Base-by-base conservation (phyloP, 352 stramenopile genomes). In the Phytophthora cryptogea region DNA sequence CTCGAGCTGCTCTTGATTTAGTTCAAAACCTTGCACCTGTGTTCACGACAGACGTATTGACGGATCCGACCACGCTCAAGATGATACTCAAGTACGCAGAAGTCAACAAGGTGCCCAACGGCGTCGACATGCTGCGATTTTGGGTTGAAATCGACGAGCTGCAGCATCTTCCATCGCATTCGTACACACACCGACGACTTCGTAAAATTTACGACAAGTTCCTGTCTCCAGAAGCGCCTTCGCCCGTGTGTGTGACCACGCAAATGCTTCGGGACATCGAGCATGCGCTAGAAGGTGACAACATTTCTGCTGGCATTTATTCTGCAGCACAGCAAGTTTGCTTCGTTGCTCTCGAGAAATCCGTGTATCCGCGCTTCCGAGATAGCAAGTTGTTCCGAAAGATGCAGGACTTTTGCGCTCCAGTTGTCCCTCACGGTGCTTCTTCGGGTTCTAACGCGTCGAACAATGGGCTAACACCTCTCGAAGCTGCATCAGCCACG, bases 161-260 rank as follows among this genome's bases (percentile, higher is more conserved):
- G 31, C 76, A 87, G 47, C 66, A 85, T 41, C 57, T 94, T 11
- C 82, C 84, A 20, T 90, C 80, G 14, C 80, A 90, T 31, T 90
- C 83, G 35, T 94, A 94, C 65, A 94, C 84, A 11, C 76, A 90
- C 50, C 83, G 83, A 2, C 78, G 83, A 8, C 72, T 94, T 10
- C 84, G 70, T 32, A 91, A 94, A 50, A 92, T 94, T 63, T 94
- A 94, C 68, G 80, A 94, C 72, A 94, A 94, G 61, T 94, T 94
- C 42, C 49, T 94, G 7, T 90, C 82, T 0, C 80, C 80, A 0
- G 76, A 90, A 7, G 84, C 84, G 4, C 70, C 63, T 11, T 90
- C 79, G 8, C 84, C 84, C 3, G 83, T 94, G 52, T 94, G 84
- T 36, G 83, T 94, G 3, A 91, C 82, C 0, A 66, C 59, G 5